Evolutionary conservation across 192 early-diverging fungal species (phyloP).

Genomic region (Backusella australiensis): DNA sequence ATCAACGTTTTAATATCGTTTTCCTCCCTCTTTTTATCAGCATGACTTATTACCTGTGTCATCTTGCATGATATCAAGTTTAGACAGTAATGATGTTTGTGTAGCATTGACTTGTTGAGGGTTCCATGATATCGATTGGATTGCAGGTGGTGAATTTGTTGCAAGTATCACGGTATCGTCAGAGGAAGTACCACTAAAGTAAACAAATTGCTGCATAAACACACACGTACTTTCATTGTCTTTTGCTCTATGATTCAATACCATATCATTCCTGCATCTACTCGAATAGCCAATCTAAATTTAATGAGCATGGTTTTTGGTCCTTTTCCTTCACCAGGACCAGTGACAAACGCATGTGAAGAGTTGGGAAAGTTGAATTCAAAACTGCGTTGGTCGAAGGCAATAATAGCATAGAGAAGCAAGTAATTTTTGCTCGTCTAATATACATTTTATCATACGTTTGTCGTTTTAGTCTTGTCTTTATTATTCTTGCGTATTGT

Average conservation of each 20-base stretch:
- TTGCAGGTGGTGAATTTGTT: conserved; percentile 63
- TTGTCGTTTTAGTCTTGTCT: not conserved
- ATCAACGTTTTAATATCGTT: not conserved
- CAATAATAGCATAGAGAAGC: conserved; percentile 64
- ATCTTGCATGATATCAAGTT: conserved; percentile 45
- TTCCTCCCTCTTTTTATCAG: conserved; percentile 5
- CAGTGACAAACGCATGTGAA: conserved; percentile 59
- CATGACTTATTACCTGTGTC: not conserved
- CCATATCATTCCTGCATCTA: conserved; percentile 73
- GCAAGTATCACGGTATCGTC: conserved; percentile 68
- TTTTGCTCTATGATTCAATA: conserved; percentile 17
- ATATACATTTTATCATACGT: not conserved
- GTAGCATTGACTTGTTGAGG: conserved; percentile 56
- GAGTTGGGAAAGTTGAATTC: conserved; percentile 55
- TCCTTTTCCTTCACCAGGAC: conserved; percentile 70
- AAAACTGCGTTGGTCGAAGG: conserved; percentile 51
- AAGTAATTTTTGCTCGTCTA: conserved; percentile 69
- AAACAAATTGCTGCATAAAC: not conserved
- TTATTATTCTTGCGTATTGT: not conserved
- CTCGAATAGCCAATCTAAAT: conserved; percentile 74
- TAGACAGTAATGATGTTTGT: conserved; percentile 51
- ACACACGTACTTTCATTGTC: not conserved
- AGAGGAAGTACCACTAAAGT: conserved; percentile 57
- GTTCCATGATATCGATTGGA: conserved; percentile 72
- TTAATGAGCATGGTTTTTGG: conserved; percentile 50